These are phyloP conservation scores for Staphylotrichum tortipilum DNA, from an alignment of 495 filamentous ascomycete species.

Conservation along the genomic window DNA sequence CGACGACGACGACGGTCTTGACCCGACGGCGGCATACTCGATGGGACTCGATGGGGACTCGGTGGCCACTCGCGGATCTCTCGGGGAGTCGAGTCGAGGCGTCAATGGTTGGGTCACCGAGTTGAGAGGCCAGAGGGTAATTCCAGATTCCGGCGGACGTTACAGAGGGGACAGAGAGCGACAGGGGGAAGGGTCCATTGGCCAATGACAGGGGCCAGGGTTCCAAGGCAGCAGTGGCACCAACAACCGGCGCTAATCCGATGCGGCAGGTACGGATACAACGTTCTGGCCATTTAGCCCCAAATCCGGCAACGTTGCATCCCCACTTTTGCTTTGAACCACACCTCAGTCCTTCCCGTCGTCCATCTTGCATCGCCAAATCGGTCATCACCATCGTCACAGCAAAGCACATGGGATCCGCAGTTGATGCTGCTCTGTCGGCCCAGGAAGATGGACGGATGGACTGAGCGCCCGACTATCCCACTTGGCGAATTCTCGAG, in stretches of 20 bases:
- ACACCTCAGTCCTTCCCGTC: not conserved
- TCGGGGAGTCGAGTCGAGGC: no score
- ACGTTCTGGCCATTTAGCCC: not conserved
- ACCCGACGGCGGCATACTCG: constrained; percentile 15
- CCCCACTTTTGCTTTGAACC: not conserved
- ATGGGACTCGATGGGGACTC: no score
- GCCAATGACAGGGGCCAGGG: not conserved
- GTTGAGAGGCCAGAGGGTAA: no score
- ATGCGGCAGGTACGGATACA: constrained; percentile 11
- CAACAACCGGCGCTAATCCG: not conserved
- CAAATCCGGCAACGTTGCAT: constrained; percentile 26
- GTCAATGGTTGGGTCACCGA: no score
- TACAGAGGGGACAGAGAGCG: no score
- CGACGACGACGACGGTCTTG: no score
- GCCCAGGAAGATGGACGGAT: not conserved
- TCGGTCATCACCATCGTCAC: not conserved
- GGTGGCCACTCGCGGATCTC: no score
- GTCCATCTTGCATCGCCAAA: not conserved
- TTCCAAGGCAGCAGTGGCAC: not conserved
- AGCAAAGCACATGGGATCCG: no score
- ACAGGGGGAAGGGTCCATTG: not conserved
- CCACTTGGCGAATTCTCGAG: not conserved
- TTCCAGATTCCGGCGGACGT: no score
- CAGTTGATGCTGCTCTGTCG: not conserved
- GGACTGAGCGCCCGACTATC: not conserved